A percentile compares a stretch with the other conserved stretches of the same genome.
phyloP scores from a whole-genome alignment of 306 rosid genomes.

The Acacia confusa region DNA sequence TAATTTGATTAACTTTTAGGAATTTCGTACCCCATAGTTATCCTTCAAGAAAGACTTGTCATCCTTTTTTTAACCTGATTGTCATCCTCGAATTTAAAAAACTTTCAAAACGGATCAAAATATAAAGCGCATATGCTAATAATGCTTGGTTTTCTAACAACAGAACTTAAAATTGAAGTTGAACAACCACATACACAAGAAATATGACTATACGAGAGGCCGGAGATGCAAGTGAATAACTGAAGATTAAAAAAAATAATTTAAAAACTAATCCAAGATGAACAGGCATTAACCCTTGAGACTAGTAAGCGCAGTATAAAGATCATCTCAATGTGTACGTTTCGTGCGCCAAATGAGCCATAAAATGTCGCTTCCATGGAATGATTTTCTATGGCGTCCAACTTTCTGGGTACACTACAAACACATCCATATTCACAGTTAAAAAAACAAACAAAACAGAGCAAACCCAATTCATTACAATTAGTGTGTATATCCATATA shows the following conservation, averaged over 20 bases:
- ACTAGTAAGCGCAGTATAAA: not conserved
- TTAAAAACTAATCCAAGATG: not conserved
- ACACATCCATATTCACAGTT: conserved; percentile 23
- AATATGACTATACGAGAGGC: not conserved
- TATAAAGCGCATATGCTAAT: not conserved
- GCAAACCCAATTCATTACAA: too few species aligned
- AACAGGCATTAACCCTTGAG: not conserved
- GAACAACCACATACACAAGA: not conserved
- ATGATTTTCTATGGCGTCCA: conserved; percentile 58
- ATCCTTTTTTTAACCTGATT: too few species aligned
- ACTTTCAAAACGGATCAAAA: too few species aligned
- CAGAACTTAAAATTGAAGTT: conserved; percentile 11
- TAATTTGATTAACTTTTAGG: too few species aligned
- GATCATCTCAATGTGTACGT: conserved; percentile 34
- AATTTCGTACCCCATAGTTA: too few species aligned
- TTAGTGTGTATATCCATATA: too few species aligned
- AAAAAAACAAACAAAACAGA: not conserved
- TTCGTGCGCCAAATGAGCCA: conserved; percentile 58
- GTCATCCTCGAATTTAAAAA: too few species aligned
- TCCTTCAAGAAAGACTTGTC: too few species aligned
- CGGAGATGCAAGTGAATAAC: too few species aligned
- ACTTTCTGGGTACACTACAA: conserved; percentile 55
- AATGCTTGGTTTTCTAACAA: conserved; percentile 3
- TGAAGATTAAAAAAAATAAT: not conserved
- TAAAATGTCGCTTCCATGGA: conserved; percentile 58